Evolutionary conservation across 2,329 filamentous ascomycete species (phyloP).

Genomic region (Fusarium nematophilum): DNA sequence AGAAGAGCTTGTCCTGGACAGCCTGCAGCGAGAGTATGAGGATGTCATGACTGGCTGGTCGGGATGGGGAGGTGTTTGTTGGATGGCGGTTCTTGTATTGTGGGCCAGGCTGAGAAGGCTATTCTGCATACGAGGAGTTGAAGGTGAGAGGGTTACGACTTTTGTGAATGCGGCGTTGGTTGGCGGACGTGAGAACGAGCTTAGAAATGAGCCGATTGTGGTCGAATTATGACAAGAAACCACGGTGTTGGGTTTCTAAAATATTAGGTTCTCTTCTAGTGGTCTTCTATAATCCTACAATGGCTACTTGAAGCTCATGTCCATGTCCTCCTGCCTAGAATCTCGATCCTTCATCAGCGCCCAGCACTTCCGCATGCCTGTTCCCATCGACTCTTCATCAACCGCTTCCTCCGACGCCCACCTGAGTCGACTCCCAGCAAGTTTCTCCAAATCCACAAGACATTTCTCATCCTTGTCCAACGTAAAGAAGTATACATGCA

Average conservation of each 20-base stretch:
- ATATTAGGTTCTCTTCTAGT: no score
- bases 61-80: no score
- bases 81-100: conserved; percentile 31
- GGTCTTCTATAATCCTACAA: no score
- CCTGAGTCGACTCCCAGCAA: conserved; percentile 33
- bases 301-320: background rate
- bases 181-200: conserved; percentile 11
- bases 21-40: conserved; percentile 32
- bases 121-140: background rate
- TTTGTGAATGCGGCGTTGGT: conserved; percentile 34
- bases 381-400: conserved; percentile 66
- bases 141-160: background rate
- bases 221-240: conserved; percentile 9
- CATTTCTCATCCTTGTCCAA: conserved; percentile 39
- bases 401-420: conserved; percentile 56
- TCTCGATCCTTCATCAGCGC: conserved; percentile 50
- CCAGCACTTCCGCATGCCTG: conserved; percentile 70
- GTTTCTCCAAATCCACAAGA: conserved; percentile 9
- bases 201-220: conserved; percentile 19
- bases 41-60: conserved; percentile 33
- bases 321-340: background rate
- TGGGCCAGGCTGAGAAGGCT: conserved; percentile 8
- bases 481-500: conserved; percentile 66
- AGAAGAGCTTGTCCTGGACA: conserved; percentile 35
- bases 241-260: no score